These are phyloP conservation scores for Avena atlantica DNA, from an alignment of 176 grass and related monocot genomes.

Conservation along the genomic window DNA sequence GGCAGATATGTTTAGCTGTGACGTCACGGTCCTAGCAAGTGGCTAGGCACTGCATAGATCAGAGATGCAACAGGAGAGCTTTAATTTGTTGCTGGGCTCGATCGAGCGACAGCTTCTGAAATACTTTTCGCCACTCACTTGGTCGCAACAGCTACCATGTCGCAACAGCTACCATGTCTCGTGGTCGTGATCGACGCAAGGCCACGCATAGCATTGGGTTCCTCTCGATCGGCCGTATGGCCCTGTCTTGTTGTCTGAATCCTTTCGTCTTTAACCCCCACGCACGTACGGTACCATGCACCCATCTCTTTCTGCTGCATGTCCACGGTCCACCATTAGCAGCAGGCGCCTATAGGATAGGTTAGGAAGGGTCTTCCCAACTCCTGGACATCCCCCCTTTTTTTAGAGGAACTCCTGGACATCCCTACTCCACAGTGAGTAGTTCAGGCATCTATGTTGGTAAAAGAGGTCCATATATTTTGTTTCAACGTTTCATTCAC, in stretches of 20 bases:
- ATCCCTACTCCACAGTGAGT: too few species aligned
- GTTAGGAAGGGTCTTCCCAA: constrained; percentile 1
- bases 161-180: not conserved
- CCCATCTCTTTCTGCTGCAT: constrained; percentile 11
- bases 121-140: not conserved
- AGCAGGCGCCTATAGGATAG: not conserved
- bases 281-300: not conserved
- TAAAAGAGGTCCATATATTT: not conserved
- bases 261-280: constrained; percentile 11
- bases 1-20: not conserved
- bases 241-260: constrained; percentile 1
- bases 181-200: not conserved
- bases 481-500: not conserved
- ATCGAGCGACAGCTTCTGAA: not conserved
- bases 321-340: not conserved
- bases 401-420: too few species aligned
- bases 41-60: not conserved
- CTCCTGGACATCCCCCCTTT: constrained; percentile 19
- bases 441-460: not conserved
- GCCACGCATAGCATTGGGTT: not conserved
- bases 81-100: not conserved
- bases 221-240: not conserved
- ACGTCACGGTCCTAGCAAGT: not conserved
- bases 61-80: not conserved
- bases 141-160: not conserved